Conservation (phyloP, 106 monocot genomes). For the Cymbidium sinense region DNA sequence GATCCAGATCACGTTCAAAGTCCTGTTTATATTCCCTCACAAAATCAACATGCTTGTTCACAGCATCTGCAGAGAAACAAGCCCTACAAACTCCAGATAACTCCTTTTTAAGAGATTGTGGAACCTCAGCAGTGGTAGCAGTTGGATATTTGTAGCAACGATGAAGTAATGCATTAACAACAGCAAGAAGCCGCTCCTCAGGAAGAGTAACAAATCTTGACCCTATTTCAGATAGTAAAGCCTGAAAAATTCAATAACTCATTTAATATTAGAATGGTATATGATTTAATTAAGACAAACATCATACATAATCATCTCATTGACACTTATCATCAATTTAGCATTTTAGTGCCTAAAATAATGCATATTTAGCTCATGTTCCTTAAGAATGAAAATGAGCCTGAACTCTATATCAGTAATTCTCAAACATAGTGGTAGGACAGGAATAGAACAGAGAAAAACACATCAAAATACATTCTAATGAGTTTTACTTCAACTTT, state of each 20-base stretch:
- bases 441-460: neutral
- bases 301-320: no score
- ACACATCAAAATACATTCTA: no score
- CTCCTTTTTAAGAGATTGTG: conserved; percentile 92
- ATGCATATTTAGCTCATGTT: neutral
- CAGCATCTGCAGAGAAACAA: conserved; percentile 94
- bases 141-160: conserved; percentile 99
- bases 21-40: conserved; percentile 96
- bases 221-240: conserved; percentile 92
- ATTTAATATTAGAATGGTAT: neutral
- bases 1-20: conserved; percentile 96
- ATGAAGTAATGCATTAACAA: conserved; percentile 94
- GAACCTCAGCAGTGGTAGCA: conserved; percentile 94
- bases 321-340: no score
- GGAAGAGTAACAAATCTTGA: conserved; percentile 99
- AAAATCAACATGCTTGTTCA: conserved; percentile 99
- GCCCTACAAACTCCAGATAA: conserved; percentile 95
- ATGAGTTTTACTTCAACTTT: no score
- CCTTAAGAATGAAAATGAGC: neutral
- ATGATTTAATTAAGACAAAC: neutral
- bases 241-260: conserved; percentile 31
- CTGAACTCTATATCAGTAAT: neutral
- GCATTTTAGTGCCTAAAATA: no score
- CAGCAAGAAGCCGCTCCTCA: conserved; percentile 94
- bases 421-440: neutral